Base-by-base conservation (phyloP, 345 rosid species). In the Brassica rapa region DNA sequence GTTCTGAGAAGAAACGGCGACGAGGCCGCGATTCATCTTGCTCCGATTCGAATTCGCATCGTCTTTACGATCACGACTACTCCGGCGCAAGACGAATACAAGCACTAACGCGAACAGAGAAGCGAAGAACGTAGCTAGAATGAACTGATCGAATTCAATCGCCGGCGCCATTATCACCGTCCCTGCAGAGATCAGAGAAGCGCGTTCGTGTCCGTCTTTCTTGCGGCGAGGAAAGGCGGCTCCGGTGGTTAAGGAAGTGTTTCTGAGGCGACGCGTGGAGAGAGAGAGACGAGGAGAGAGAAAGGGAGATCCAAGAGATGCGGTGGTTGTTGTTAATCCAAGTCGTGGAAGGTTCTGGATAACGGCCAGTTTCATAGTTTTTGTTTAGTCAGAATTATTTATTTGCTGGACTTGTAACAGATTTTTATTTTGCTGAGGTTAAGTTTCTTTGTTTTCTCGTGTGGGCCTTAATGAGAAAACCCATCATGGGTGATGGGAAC, bases 41-140 rank as follows among this genome's bases (percentile, higher is more conserved):
- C 75, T 32, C 55, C 61, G 35, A n/a, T 61, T 61, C n/a, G 12
- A 43, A 57, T 11, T 16, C 72, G 5, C 27, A 25, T 10, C 79
- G 15, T 25, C 78, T 11, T 35, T 35, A 55, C 37, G 7, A 19
- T 35, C 24, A 55, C 37, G 7, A 19, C 14, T 24, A 19, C 61
- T 59, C 27, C 60, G 60, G 14, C 81, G 67, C 49, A 78, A 41
- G 29, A 66, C 33, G 59, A 51, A 77, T 0, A 71, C 60, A 64
- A 78, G 5, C 60, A 39, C 5, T 14, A 78, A 71, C 25, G 81
- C 49, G 16, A 77, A 63, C 0, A 72, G 51, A 65, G 81, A 78
- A 55, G 81, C 24, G 5, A 37, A 14, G 9, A 63, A 62, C 14
- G 66, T 72, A 2, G 77, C 72, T 0, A 37, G 4, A 65, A 71